Evolutionary conservation across 2,329 filamentous ascomycete species (phyloP), one percentile per base, ranked within the genome.

Genomic region (Aspergillus pseudoglaucus): DNA sequence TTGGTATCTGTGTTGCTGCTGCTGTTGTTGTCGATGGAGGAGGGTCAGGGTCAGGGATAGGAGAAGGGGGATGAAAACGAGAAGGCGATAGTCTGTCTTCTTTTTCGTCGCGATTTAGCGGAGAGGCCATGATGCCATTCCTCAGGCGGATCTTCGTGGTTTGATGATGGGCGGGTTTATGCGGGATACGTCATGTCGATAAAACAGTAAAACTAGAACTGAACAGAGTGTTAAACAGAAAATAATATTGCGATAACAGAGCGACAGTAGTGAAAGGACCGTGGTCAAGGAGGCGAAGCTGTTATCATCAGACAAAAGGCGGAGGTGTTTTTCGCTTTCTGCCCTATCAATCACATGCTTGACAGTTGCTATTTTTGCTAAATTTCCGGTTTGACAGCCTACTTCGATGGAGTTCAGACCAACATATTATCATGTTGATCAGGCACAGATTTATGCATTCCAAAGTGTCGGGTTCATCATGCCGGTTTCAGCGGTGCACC

Each of bases 41-140:
- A 30, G 25, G 4, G 25, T 12, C 10, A 4, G 25, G 9, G 25
- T 30, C 10, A 22, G 37, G 9, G 8, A 20, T 20, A 12, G 17
- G 10, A 6, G 15, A 12, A 12, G 17, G 17, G 17, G 25, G 10
- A 12, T 9, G 10, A 7, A 30, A 30, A 12, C 25, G 25, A 30
- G 25, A 30, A 30, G 25, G 25, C 25, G 25, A 30, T 30, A 30
- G 25, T 30, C 25, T 30, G 17, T 39, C 15, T 8, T 22, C 40
- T 35, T 61, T 56, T 53, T 66, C 63, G 48, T 62, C 59, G 53
- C 60, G 57, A 53, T 50, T 57, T 53, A 53, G 54, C 53, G 53
- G 54, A 52, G 59, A 57, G 59, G 56, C 61, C 65, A 68, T 68
- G 54, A 53, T 62, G 54, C 61, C 63, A 64, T 66, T 54, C 53